Conservation (phyloP, 306 rosid species). For the Sindora glabra region DNA sequence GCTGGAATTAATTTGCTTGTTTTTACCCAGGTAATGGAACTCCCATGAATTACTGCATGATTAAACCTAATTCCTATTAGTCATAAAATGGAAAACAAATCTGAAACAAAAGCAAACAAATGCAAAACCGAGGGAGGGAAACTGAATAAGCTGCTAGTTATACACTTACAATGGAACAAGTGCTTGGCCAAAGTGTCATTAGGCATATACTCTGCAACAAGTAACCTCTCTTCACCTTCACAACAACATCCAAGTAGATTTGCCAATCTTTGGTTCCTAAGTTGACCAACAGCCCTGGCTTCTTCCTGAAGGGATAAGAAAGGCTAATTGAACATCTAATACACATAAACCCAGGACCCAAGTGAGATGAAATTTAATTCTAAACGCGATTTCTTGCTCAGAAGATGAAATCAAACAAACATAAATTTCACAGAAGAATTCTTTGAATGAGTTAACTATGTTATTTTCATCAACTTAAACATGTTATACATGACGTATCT, state of each 20-base stretch:
- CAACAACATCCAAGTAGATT: conserved; percentile 92
- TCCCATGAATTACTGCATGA: no score
- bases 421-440: no score
- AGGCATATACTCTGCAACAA: conserved; percentile 84
- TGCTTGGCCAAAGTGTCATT: conserved; percentile 95
- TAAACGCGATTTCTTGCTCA: background rate
- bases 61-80: no score
- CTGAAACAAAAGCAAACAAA: conserved; percentile 15
- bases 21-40: no score
- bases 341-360: no score
- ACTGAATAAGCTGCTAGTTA: background rate
- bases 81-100: background rate
- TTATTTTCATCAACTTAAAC: no score
- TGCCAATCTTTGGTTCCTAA: conserved; percentile 71
- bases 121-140: background rate
- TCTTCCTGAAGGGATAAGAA: conserved; percentile 54
- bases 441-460: no score
- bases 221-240: conserved; percentile 91
- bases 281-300: conserved; percentile 87
- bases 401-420: no score
- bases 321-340: no score
- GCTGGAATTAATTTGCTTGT: no score
- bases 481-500: no score
- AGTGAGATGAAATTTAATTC: background rate
- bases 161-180: conserved; percentile 96